phyloP scores from a whole-genome alignment of 768 basidiomycete species.

The Suillus variegatus region DNA sequence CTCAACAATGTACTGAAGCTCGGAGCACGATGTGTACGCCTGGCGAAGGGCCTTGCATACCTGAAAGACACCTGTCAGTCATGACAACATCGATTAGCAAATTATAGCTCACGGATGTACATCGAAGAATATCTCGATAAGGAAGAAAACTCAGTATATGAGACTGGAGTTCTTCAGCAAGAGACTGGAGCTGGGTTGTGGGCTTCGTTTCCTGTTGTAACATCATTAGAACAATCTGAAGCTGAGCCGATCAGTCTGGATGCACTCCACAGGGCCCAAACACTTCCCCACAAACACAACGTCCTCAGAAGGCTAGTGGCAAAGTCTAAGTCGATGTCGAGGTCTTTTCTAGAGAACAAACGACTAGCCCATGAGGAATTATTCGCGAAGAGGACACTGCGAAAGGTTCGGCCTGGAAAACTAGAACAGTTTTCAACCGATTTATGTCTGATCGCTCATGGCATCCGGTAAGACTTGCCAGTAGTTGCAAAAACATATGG shows the following conservation, averaged over 20 bases:
- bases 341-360: background rate
- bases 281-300: background rate
- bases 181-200: background rate
- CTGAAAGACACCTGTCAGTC: background rate
- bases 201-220: background rate
- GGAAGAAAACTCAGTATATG: background rate
- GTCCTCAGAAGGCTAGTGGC: background rate
- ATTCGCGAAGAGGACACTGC: constrained; percentile 11
- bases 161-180: constrained; percentile 1
- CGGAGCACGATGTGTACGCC: background rate
- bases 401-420: constrained; percentile 12
- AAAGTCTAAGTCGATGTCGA: background rate
- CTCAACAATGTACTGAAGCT: constrained; percentile 3
- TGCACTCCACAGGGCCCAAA: background rate
- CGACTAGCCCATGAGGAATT: constrained; percentile 8
- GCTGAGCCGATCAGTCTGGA: background rate
- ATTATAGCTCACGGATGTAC: background rate
- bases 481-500: background rate
- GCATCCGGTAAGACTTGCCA: constrained; percentile 39
- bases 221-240: background rate
- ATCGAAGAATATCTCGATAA: constrained; percentile 1
- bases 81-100: background rate
- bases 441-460: constrained; percentile 42
- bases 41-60: background rate
- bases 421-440: constrained; percentile 39